phyloP scores from a whole-genome alignment of 495 filamentous ascomycete species.

The Xylaria flabelliformis region DNA sequence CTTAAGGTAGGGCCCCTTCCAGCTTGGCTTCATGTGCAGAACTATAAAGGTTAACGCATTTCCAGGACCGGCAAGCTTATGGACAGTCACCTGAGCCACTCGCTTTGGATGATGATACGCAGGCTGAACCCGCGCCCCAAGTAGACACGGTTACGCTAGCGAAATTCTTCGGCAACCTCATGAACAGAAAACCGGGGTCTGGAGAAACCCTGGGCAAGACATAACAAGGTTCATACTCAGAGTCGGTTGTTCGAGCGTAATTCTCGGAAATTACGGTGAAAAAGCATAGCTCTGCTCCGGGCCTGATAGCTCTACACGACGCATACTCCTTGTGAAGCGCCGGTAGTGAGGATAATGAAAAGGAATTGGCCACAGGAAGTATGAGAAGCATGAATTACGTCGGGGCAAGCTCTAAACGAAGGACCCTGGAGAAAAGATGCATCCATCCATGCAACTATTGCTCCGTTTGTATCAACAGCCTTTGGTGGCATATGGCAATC shows the following conservation, averaged over 20 bases:
- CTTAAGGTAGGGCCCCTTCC: constrained; percentile 67
- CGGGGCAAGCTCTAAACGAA: neutral
- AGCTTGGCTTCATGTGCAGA: neutral
- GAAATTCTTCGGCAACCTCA: constrained; percentile 57
- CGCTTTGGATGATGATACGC: constrained; percentile 39
- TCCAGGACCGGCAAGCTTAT: constrained; percentile 56
- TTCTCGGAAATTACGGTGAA: neutral
- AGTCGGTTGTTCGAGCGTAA: neutral
- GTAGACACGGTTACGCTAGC: constrained; percentile 57
- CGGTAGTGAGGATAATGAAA: neutral
- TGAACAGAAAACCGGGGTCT: constrained; percentile 47
- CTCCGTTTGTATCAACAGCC: constrained; percentile 9
- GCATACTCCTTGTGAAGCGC: neutral
- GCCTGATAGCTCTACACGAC: neutral
- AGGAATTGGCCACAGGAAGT: neutral
- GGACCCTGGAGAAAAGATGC: neutral
- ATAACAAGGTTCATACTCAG: constrained; percentile 17
- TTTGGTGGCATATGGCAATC: constrained; percentile 6
- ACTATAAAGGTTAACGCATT: constrained; percentile 26
- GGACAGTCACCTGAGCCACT: constrained; percentile 46
- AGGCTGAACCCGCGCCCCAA: constrained; percentile 41
- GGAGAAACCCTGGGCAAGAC: constrained; percentile 30
- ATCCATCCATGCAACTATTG: neutral
- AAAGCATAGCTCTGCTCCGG: neutral
- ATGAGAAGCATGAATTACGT: constrained; percentile 1